phyloP scores from a whole-genome alignment of 352 stramenopile genomes.

The Blastocystis sp. region DNA sequence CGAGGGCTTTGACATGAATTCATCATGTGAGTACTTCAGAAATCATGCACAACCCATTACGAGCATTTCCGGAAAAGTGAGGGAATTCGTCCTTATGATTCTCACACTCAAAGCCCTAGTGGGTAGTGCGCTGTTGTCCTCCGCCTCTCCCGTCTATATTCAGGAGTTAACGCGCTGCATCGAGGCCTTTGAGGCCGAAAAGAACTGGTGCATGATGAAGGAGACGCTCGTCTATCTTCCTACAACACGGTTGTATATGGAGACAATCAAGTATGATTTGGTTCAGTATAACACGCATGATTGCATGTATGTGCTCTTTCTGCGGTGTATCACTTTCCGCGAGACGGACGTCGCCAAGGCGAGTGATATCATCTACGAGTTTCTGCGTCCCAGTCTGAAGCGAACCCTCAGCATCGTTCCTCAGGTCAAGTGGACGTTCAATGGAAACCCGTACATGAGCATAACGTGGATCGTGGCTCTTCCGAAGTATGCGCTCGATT shows the following conservation, averaged over 20 bases:
- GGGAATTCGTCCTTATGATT: constrained; percentile 14
- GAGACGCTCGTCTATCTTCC: neutral
- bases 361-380: neutral
- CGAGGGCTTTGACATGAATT: constrained; percentile 19
- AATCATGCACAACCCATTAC: constrained; percentile 5
- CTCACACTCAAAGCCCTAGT: constrained; percentile 6
- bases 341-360: constrained; percentile 7
- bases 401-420: neutral
- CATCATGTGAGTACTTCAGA: constrained; percentile 27
- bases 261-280: constrained; percentile 40
- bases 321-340: constrained; percentile 27
- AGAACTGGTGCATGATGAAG: constrained; percentile 23
- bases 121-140: neutral
- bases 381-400: constrained; percentile 13
- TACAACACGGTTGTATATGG: constrained; percentile 12
- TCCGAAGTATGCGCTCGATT: constrained; percentile 26
- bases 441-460: constrained; percentile 7
- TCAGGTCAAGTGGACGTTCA: constrained; percentile 50
- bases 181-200: neutral
- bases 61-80: neutral
- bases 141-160: neutral
- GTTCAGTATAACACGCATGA: constrained; percentile 22
- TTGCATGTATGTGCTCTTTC: constrained; percentile 43
- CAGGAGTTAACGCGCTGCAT: constrained; percentile 21
- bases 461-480: constrained; percentile 17